These are phyloP conservation scores for Suhomyces bribrorum DNA, from an alignment of 1,139 yeast genomes.

Conservation along the genomic window DNA sequence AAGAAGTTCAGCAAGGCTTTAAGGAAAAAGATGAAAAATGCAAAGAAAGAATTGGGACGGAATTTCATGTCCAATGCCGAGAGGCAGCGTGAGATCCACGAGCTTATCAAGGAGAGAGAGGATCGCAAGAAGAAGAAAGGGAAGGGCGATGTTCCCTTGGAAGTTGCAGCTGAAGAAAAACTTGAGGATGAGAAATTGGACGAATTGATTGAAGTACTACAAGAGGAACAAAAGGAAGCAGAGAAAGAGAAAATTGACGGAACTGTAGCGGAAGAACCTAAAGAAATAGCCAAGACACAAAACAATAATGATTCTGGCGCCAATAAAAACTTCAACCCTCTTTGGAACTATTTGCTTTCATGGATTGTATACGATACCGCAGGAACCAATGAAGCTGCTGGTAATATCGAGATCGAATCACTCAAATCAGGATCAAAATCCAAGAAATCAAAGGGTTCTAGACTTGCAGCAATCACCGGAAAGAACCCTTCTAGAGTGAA, in stretches of 20 bases:
- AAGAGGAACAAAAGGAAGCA: slow-evolving; percentile 4
- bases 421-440: slow-evolving; percentile 1
- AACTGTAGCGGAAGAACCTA: slow-evolving; percentile 2
- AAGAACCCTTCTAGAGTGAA: slow-evolving; percentile 9
- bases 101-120: slow-evolving; percentile 19
- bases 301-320: slow-evolving; percentile 6
- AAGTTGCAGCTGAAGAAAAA: slow-evolving; percentile 2
- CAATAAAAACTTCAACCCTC: slow-evolving; percentile 34
- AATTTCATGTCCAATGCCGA: slow-evolving; percentile 32
- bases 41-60: slow-evolving; percentile 35
- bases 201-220: slow-evolving; percentile 3
- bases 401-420: slow-evolving; percentile 12
- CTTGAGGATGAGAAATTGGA: slow-evolving; percentile 6
- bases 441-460: slow-evolving; percentile 7
- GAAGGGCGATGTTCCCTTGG: slow-evolving; percentile 6
- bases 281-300: background rate
- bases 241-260: slow-evolving; percentile 4
- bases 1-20: slow-evolving; percentile 28
- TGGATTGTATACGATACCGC: slow-evolving; percentile 35
- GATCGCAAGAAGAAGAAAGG: slow-evolving; percentile 9
- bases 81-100: slow-evolving; percentile 23
- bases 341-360: slow-evolving; percentile 41
- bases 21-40: slow-evolving; percentile 27
- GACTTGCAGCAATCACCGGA: background rate
- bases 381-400: slow-evolving; percentile 5